Conservation (phyloP, 164 flowering plant genomes). For the Vitis rotundifolia region DNA sequence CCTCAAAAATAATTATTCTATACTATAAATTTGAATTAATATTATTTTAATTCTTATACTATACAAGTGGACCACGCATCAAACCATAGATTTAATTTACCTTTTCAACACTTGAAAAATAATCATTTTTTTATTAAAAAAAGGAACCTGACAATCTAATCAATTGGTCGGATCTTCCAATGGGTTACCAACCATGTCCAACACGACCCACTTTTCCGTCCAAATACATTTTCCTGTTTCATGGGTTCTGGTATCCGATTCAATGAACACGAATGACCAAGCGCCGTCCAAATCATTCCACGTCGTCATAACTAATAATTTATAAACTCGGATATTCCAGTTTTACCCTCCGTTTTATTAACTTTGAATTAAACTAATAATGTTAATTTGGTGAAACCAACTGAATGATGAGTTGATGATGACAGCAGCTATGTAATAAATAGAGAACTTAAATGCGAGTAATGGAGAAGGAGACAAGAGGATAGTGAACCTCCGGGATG, state of each 20-base stretch:
- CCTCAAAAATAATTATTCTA: no score
- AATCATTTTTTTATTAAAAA: no score
- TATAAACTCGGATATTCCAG: neutral
- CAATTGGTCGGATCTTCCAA: no score
- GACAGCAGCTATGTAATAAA: neutral
- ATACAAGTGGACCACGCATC: no score
- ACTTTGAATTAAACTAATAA: neutral
- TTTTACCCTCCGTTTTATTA: neutral
- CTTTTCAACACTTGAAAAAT: no score
- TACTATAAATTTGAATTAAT: no score
- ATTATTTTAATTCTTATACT: no score
- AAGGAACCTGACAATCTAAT: no score
- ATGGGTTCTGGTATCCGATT: neutral
- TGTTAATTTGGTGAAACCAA: neutral
- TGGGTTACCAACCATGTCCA: no score
- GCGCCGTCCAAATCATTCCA: neutral
- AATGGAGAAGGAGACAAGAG: conserved; percentile 13
- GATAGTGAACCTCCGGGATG: conserved; percentile 13
- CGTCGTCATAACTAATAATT: neutral
- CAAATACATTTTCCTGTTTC: conserved; percentile 4
- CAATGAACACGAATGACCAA: neutral
- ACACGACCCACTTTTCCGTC: conserved; percentile 7
- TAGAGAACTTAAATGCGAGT: neutral
- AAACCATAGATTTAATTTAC: no score
- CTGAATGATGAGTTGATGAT: neutral